phyloP scores from a whole-genome alignment of 2,329 filamentous ascomycete species.

The Botrytis fragariae region DNA sequence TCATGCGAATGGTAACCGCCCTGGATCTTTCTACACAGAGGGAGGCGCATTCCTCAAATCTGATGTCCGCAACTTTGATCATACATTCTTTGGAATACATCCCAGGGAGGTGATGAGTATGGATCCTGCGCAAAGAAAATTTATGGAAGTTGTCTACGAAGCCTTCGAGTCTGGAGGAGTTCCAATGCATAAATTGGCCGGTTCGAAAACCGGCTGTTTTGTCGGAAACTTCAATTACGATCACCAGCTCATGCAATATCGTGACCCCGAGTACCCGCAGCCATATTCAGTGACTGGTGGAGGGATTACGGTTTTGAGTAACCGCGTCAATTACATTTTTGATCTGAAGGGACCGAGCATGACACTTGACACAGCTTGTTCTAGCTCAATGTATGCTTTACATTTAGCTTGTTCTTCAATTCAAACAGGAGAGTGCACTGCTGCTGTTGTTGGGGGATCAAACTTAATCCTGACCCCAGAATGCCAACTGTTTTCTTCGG shows the following conservation, averaged over 20 bases:
- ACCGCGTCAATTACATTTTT: constrained; percentile 27
- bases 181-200: constrained; percentile 18
- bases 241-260: constrained; percentile 15
- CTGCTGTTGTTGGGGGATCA: constrained; percentile 34
- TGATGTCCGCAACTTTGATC: constrained; percentile 30
- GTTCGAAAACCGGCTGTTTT: constrained; percentile 26
- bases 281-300: constrained; percentile 32
- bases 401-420: constrained; percentile 45
- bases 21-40: constrained; percentile 21
- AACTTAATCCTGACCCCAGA: constrained; percentile 25
- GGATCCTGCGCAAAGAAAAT: constrained; percentile 12
- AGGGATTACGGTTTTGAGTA: constrained; percentile 23
- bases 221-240: constrained; percentile 24
- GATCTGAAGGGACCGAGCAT: constrained; percentile 40
- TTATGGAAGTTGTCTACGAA: constrained; percentile 9
- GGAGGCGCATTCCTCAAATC: constrained; percentile 29
- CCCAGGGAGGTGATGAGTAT: background rate
- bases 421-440: constrained; percentile 40
- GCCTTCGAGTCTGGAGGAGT: background rate
- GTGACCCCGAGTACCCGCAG: constrained; percentile 25
- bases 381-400: constrained; percentile 43
- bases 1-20: constrained; percentile 20
- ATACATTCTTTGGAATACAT: constrained; percentile 6
- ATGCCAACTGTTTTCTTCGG: background rate
- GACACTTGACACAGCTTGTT: constrained; percentile 49